A percentile compares a stretch with the other conserved stretches of the same genome.
phyloP scores from a whole-genome alignment of 2,329 filamentous ascomycete genomes.

The Corniculantispora saksenae region DNA sequence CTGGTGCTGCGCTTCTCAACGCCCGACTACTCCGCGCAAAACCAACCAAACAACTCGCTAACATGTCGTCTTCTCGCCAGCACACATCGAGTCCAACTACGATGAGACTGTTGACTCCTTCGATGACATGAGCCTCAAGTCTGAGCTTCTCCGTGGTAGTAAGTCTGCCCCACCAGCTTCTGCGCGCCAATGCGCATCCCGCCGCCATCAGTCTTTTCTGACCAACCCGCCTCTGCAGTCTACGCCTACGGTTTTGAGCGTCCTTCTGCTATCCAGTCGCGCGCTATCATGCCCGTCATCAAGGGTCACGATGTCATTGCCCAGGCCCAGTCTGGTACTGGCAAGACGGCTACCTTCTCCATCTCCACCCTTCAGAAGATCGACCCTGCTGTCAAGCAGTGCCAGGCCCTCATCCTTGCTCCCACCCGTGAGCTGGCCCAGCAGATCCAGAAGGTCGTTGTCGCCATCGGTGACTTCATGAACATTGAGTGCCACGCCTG shows the following conservation, averaged over 20 bases:
- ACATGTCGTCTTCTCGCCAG: constrained; percentile 51
- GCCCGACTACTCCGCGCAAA: neutral
- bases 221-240: constrained; percentile 49
- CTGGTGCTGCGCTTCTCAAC: constrained; percentile 4
- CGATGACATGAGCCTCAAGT: constrained; percentile 95
- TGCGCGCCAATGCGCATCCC: constrained; percentile 15
- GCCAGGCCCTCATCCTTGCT: constrained; percentile 87
- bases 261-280: constrained; percentile 99
- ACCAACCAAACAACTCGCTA: constrained; percentile 21
- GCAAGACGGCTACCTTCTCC: constrained; percentile 96
- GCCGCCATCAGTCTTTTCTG: constrained; percentile 24
- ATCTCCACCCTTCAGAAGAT: constrained; percentile 87
- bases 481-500: constrained; percentile 77
- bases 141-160: constrained; percentile 95
- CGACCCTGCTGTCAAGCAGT: constrained; percentile 71
- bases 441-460: constrained; percentile 86
- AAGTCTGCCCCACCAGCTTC: constrained; percentile 30
- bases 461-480: constrained; percentile 82
- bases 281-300: constrained; percentile 99
- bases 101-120: constrained; percentile 99
- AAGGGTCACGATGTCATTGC: constrained; percentile 99
- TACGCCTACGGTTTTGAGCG: constrained; percentile 99
- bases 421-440: constrained; percentile 92
- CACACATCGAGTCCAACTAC: constrained; percentile 99
- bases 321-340: constrained; percentile 98